These are phyloP conservation scores for Colletotrichum caudatum DNA, from an alignment of 2,329 filamentous ascomycete genomes.

Conservation along the genomic window DNA sequence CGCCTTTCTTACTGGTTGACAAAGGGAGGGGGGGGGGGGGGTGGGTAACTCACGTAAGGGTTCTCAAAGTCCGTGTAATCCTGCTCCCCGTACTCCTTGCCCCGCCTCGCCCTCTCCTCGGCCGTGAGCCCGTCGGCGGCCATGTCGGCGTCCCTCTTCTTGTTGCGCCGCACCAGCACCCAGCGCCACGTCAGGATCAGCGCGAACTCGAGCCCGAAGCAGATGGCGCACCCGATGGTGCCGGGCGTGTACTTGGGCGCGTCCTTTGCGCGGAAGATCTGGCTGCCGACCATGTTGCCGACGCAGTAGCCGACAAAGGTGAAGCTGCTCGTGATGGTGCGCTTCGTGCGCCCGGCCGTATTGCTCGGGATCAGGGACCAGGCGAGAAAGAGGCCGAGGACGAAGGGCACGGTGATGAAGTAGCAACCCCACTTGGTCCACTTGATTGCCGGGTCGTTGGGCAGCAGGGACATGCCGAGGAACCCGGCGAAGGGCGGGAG, in stretches of 20 bases:
- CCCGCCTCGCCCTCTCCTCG: constrained; percentile 50
- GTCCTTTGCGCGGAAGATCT: constrained; percentile 59
- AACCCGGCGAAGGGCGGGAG: constrained; percentile 53
- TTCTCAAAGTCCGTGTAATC: constrained; percentile 55
- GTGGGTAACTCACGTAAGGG: constrained; percentile 48
- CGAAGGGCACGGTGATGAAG: constrained; percentile 52
- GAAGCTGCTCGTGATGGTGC: constrained; percentile 58
- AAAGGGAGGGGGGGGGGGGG: no score
- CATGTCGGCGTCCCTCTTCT: constrained; percentile 47
- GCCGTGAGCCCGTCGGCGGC: constrained; percentile 49
- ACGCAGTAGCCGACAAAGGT: constrained; percentile 61
- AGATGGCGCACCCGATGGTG: constrained; percentile 54
- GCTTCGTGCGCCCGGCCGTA: constrained; percentile 60
- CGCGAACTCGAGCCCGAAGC: constrained; percentile 53
- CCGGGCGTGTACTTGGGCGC: constrained; percentile 59
- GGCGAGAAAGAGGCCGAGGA: constrained; percentile 40
- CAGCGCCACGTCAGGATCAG: constrained; percentile 55
- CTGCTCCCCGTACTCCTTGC: constrained; percentile 51
- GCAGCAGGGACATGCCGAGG: constrained; percentile 51
- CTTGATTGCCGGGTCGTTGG: constrained; percentile 50
- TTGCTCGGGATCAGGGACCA: constrained; percentile 55
- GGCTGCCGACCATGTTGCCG: constrained; percentile 60
- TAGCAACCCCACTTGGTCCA: constrained; percentile 55
- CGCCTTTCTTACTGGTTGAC: fast-evolving
- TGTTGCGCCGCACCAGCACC: constrained; percentile 56